Base-by-base conservation (phyloP, 1,284 basidiomycete species). In the Heliocybe sulcata region DNA sequence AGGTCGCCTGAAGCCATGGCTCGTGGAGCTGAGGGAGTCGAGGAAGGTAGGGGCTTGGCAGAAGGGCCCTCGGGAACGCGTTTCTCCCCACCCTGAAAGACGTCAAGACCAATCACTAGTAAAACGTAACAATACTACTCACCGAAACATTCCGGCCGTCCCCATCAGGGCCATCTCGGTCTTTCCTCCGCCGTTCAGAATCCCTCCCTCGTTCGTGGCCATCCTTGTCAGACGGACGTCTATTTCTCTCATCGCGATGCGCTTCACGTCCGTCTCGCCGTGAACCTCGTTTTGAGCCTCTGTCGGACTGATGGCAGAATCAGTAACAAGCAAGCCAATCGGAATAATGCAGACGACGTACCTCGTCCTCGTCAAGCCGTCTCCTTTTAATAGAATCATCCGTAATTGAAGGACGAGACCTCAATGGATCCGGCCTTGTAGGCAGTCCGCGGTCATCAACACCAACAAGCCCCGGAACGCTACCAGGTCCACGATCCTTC, bases 311-410 rank as follows among this genome's bases (percentile, higher is more conserved):
- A 8, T 52, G 29, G 29, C 12, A 45, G 45, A 53, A 56, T 61
- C 54, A 56, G 58, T 20, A 54, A 56, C 23, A 52, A 56, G 64
- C 56, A 50, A 56, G 25, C 11, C 22, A 67, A 56, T 26, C 47
- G 33, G 23, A 27, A 52, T 35, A 35, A 33, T 38, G 56, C 33
- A 57, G 47, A 54, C 35, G 9, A 73, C 83, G 66, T 65, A 88
- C 87, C 62, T 90, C 87, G 56, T 90, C 87, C 38, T 86, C 84
- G 0, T 74, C 64, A 23, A 76, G 70, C 57, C 87, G 73, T 59
- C 84, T 75, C 63, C 87, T 77, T 68, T 90, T 90, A 45, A 85
- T 86, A 31, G 86, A 75, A 50, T 88, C 78, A 42, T 80, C 87
- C 29, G 65, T 66, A 35, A 66, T 65, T 42, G 68, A 73, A 16